Conservation (phyloP, 305 asterid genomes). For the Fraxinus nigra region DNA sequence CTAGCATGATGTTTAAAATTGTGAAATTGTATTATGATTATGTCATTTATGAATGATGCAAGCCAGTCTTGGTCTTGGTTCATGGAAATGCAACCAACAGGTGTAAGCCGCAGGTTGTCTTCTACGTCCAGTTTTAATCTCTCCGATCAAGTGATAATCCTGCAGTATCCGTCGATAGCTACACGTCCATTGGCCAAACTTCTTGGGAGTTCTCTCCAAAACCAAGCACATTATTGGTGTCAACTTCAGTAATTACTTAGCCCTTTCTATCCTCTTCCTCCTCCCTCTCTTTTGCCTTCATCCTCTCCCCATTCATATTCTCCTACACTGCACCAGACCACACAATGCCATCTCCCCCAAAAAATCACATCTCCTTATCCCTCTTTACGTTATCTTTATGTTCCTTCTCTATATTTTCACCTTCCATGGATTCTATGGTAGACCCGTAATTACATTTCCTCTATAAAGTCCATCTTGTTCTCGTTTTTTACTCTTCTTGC, state of each 20-base stretch:
- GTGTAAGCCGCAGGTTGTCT: not conserved
- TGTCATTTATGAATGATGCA: no score
- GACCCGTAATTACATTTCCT: slow-evolving; percentile 51
- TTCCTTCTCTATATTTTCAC: slow-evolving; percentile 36
- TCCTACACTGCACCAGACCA: not conserved
- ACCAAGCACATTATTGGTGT: slow-evolving; percentile 56
- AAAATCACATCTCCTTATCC: slow-evolving; percentile 12
- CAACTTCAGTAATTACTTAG: slow-evolving; percentile 64
- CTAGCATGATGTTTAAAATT: no score
- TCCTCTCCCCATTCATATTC: not conserved
- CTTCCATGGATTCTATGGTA: slow-evolving; percentile 59
- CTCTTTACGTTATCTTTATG: slow-evolving; percentile 28
- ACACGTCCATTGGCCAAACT: slow-evolving; percentile 38
- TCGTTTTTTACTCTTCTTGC: slow-evolving; percentile 55
- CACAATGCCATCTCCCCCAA: slow-evolving; percentile 16
- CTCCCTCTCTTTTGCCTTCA: slow-evolving; percentile 44
- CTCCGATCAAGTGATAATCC: not conserved
- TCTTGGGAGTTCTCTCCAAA: slow-evolving; percentile 54
- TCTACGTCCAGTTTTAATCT: not conserved
- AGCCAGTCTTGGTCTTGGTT: no score
- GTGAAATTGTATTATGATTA: no score
- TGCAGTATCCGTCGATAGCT: slow-evolving; percentile 27
- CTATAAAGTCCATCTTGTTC: slow-evolving; percentile 47
- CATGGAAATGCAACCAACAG: no score
- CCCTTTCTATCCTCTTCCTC: slow-evolving; percentile 65